Evolutionary conservation across 768 basidiomycete species (phyloP), one percentile per base, ranked within the genome.

Genomic region (Pleurotus djamor): DNA sequence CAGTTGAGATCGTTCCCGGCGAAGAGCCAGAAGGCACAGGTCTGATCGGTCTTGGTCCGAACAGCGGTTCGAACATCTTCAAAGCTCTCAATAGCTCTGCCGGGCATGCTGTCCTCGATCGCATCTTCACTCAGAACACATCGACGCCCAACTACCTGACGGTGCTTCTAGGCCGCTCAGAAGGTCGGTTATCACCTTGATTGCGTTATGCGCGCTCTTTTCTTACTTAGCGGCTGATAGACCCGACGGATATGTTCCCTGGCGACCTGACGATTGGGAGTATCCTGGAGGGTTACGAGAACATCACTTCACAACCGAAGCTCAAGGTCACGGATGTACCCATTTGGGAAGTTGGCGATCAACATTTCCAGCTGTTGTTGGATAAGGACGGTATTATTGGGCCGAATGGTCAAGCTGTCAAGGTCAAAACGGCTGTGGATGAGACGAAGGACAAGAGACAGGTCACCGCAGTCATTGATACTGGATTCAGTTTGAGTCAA

Each of bases 1-100:
- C 34, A 65, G 64, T 65, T 17, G 61, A 56, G 28, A 57, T 61
- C 8, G 44, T 56, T 1, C 45, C 58, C 8, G 56, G 57, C 28
- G 37, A 48, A 9, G 43, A 41, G 47, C 56, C 61, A 16, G 38
- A 59, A 34, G 58, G 50, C 13, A 54, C 34, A 7, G 69, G 68
- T 4, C 43, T 69, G 17, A 58, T 70, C 10, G 69, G 69, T 12
- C 61, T 70, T 6, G 69, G 69, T 12, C 67, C 67, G 4, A 62
- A 54, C 33, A 41, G 43, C 7, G 61, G 63, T 32, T 69, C 68
- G 16, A 58, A 58, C 14, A 61, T 70, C 34, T 59, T 59, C 38
- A 8, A 21, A 0, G n/a, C 41, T 7, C 21, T 65, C 8, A 61
- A 59, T 21, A 56, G 34, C 8, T 43, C 37, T 34, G 38, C 61